phyloP scores from a whole-genome alignment of 371 early-diverging fungal species.

The Apophysomyces elegans region DNA sequence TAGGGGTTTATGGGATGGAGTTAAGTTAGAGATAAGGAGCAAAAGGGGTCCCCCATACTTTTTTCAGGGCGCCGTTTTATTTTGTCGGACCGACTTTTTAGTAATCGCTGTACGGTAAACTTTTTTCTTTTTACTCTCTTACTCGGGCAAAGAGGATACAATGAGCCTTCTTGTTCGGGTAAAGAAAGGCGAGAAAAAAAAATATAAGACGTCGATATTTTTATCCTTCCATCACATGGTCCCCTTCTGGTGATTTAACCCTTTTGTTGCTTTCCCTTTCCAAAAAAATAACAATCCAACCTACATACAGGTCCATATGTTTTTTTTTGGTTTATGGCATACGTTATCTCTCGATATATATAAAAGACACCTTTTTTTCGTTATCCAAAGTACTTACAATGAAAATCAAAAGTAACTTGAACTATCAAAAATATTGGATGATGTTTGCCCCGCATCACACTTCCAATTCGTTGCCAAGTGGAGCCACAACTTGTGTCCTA shows the following conservation, averaged over 20 bases:
- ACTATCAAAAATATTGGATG: no score
- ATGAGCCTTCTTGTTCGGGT: background rate
- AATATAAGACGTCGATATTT: conserved; percentile 1
- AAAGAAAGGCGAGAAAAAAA: conserved; percentile 1
- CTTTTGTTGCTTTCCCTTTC: background rate
- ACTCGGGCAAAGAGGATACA: background rate
- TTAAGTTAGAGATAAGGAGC: conserved; percentile 6
- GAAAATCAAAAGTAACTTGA: no score
- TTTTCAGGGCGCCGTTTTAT: conserved; percentile 10
- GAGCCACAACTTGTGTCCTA: no score
- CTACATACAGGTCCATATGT: no score
- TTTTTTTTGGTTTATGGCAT: no score
- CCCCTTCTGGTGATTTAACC: background rate
- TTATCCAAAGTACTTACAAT: no score
- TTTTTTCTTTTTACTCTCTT: background rate
- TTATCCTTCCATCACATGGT: conserved; percentile 8
- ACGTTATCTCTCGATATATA: no score
- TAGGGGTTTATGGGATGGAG: conserved; percentile 1
- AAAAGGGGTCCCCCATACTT: background rate
- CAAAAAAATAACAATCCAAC: no score
- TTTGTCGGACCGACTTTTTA: conserved; percentile 4
- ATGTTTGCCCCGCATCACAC: no score
- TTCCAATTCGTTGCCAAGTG: no score
- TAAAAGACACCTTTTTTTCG: no score
- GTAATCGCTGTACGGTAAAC: background rate